A percentile compares a stretch with the other conserved stretches of the same genome.
These are phyloP conservation scores for Neospermospora avenae DNA, from an alignment of 2,329 filamentous ascomycete species.

Conservation along the genomic window DNA sequence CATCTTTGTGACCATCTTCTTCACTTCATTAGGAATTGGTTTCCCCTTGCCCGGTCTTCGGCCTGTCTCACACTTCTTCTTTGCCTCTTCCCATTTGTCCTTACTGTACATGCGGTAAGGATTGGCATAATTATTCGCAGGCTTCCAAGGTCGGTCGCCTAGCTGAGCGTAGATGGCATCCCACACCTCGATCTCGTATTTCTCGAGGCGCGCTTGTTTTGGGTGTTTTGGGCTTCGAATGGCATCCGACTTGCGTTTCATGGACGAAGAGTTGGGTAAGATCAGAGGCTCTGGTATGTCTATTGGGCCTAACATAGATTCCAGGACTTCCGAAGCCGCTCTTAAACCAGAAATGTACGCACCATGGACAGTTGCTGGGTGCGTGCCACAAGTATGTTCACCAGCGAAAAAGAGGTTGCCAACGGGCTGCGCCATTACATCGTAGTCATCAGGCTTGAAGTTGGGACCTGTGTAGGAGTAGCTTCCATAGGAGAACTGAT, in stretches of 20 bases:
- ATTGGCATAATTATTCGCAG: conserved; percentile 72
- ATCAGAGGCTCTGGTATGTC: conserved; percentile 73
- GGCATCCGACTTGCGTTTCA: conserved; percentile 52
- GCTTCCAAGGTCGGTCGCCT: conserved; percentile 71
- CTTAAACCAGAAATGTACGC: conserved; percentile 92
- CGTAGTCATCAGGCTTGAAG: conserved; percentile 84
- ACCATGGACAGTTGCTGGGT: conserved; percentile 95
- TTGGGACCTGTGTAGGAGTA: conserved; percentile 90
- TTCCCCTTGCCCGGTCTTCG: conserved; percentile 62
- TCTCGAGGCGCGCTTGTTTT: conserved; percentile 51
- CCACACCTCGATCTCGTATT: conserved; percentile 54
- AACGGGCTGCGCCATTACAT: conserved; percentile 79
- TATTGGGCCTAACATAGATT: conserved; percentile 78
- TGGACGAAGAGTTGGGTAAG: conserved; percentile 52
- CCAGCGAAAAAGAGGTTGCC: conserved; percentile 93
- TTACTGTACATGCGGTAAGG: conserved; percentile 90
- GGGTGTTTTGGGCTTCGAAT: conserved; percentile 43
- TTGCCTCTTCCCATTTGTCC: conserved; percentile 63
- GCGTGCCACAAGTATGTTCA: conserved; percentile 92
- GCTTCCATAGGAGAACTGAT: conserved; percentile 87
- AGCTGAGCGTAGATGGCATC: conserved; percentile 54
- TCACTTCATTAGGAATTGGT: conserved; percentile 74
- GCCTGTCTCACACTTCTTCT: conserved; percentile 60
- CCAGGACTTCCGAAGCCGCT: conserved; percentile 81
- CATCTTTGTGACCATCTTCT: conserved; percentile 81